Percentiles rank a stretch among this genome's conserved stretches.
Evolutionary conservation across 2,329 filamentous ascomycete genomes (phyloP).

Genomic region (Claviceps citrina): DNA sequence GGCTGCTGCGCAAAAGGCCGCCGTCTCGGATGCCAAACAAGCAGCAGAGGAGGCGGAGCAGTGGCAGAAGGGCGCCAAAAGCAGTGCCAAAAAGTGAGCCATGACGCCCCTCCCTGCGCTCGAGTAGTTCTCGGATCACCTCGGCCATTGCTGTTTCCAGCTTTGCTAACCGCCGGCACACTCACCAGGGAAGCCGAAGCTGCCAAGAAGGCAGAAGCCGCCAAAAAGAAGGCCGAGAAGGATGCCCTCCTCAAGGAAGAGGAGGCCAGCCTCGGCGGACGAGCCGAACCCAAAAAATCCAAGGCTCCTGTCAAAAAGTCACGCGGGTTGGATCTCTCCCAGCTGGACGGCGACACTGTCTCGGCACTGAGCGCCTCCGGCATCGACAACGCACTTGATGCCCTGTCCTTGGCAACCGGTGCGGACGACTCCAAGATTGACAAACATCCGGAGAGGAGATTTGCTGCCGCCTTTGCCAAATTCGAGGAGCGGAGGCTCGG

Average conservation of each 20-base stretch:
- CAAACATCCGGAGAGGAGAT: conserved; percentile 73
- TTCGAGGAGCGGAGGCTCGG: conserved; percentile 68
- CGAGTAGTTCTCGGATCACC: too few relatives aligned
- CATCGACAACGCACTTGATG: conserved; percentile 88
- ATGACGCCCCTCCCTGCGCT: neutral
- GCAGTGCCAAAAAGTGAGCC: conserved; percentile 65
- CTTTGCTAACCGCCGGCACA: neutral
- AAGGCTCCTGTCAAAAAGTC: conserved; percentile 56
- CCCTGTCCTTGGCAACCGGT: conserved; percentile 49
- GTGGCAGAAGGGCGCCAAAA: conserved; percentile 80
- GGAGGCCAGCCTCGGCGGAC: conserved; percentile 47
- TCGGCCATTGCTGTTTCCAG: neutral
- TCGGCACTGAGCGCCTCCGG: conserved; percentile 62
- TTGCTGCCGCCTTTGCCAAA: conserved; percentile 68
- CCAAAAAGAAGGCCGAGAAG: conserved; percentile 86
- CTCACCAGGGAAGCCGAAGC: conserved; percentile 22
- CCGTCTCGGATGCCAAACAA: conserved; percentile 50
- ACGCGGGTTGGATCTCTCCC: conserved; percentile 57
- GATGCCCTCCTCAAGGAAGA: conserved; percentile 73
- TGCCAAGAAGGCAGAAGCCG: conserved; percentile 64
- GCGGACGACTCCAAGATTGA: conserved; percentile 59
- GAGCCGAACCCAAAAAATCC: conserved; percentile 48
- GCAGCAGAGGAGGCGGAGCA: conserved; percentile 55
- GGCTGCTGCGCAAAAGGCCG: conserved; percentile 64
- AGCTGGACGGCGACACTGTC: conserved; percentile 51